Conservation (phyloP, 129 eudicot genomes). For the Flaveria linearis region DNA sequence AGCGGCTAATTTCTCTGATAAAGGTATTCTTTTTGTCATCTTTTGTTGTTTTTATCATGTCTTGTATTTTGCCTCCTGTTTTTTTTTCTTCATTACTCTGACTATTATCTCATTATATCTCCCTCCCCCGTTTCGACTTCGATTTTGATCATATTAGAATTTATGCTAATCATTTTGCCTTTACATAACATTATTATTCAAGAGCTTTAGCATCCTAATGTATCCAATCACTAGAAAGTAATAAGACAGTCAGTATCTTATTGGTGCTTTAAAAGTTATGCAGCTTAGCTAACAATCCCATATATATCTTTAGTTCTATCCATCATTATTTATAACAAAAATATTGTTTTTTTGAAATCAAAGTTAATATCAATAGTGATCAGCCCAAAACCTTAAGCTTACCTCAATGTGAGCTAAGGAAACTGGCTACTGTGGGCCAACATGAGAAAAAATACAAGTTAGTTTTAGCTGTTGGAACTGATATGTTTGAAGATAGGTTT, state of each 20-base stretch:
- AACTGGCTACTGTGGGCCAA: not conserved
- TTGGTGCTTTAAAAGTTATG: not conserved
- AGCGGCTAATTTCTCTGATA: slow-evolving; percentile 70
- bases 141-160: not conserved
- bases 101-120: not conserved
- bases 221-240: not conserved
- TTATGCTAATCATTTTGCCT: not conserved
- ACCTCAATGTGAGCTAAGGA: slow-evolving; percentile 1
- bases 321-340: not conserved
- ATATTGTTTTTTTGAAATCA: not conserved
- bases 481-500: too few species aligned
- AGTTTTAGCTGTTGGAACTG: not conserved
- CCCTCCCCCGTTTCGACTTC: not conserved
- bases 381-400: not conserved
- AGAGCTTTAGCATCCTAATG: not conserved
- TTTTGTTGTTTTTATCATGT: not conserved
- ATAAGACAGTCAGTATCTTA: not conserved
- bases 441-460: not conserved
- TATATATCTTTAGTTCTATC: too few species aligned
- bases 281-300: not conserved
- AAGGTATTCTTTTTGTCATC: slow-evolving; percentile 49
- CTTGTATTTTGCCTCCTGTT: not conserved
- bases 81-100: not conserved
- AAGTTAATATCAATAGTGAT: not conserved
- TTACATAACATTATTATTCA: not conserved